Evolutionary conservation across 108 stramenopile genomes (phyloP).

Genomic region (Cyclotella atomus): DNA sequence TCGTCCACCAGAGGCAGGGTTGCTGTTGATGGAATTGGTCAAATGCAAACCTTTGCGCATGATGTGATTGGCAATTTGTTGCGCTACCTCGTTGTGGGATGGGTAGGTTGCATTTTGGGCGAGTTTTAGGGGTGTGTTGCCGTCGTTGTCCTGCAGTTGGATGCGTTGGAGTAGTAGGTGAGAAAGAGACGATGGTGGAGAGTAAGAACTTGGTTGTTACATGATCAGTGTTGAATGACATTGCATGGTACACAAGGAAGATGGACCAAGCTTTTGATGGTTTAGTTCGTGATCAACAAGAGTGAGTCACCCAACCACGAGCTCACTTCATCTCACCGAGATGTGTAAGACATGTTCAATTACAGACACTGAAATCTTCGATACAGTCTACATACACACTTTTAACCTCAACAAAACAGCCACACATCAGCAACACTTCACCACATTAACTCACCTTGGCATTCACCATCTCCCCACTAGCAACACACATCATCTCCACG

Average conservation of each 20-base stretch:
- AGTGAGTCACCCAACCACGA: neutral
- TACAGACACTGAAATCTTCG: no score
- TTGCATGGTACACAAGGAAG: no score
- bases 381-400: no score
- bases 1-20: neutral
- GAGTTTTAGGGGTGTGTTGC: slow-evolving; percentile 71
- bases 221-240: no score
- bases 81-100: slow-evolving; percentile 42
- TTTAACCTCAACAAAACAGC: no score
- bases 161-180: no score
- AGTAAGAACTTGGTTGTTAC: no score
- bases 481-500: slow-evolving; percentile 80
- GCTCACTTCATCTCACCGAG: no score
- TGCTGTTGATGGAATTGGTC: neutral
- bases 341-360: no score
- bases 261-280: no score
- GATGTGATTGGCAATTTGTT: slow-evolving; percentile 28
- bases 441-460: slow-evolving; percentile 13
- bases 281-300: no score
- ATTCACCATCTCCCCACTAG: slow-evolving; percentile 59
- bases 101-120: slow-evolving; percentile 70
- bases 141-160: slow-evolving; percentile 54
- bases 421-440: neutral
- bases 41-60: slow-evolving; percentile 16
- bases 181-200: neutral